Base-by-base conservation (phyloP, 495 filamentous ascomycete species). In the Xylaria acuta region DNA sequence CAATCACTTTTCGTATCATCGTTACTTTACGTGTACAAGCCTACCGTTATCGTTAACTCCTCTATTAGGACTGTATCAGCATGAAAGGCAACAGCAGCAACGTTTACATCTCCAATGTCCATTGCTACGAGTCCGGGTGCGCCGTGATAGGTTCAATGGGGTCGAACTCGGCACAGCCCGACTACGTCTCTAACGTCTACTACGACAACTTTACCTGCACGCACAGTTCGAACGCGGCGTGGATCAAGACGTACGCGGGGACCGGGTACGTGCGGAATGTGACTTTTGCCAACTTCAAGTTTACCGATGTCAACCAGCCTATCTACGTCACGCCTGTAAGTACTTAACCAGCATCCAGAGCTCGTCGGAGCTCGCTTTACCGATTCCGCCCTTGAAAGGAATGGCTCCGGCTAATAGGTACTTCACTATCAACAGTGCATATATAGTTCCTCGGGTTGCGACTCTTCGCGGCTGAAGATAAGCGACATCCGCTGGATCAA, bases 21-120 rank as follows among this genome's bases (percentile, higher is more conserved):
- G 14, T 47, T 38, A 43, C 38, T 41, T 6, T 34, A n/a, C n/a
- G n/a, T 32, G 30, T 25, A 25, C 6, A 43, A 45, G 47, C 43
- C 41, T 1, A 12, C 9, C 8, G 16, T 22, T 18, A n/a, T 51
- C n/a, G 9, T 32, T 56, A n/a, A 65, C 16, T 58, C 54, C 0
- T n/a, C 12, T 6, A 20, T 51, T 25, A 87, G 43, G 90, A 92
- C 77, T 90, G 90, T 38, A 81, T 91, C 53, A 78, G 89, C 9
- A 83, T 91, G 73, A 89, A 87, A 20, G 90, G 88, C 59, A 87
- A 91, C 75, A 89, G 88, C 64, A 84, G 87, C 70, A 67, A 89
- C 72, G 72, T 84, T 58, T 70, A 80, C 38, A 80, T 81, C 30
- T 72, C 64, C 49, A 81, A 84, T 74, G 76, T 84, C 30, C 78